Base-by-base conservation (phyloP, 208 protist genomes). In the Leishmania martiniquensis region DNA sequence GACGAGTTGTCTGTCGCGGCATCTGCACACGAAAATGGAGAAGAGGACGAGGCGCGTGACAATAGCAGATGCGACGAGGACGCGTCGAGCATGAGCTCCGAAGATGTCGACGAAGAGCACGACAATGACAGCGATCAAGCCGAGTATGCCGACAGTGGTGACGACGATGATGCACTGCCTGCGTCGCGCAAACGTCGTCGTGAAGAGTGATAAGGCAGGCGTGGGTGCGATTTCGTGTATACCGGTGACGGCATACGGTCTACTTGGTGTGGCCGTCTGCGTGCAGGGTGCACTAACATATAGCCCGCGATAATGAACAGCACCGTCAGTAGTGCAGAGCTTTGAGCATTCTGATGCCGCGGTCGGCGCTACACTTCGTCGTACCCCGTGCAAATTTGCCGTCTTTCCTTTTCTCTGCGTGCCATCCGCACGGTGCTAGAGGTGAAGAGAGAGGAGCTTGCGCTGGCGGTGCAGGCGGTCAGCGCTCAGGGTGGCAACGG, bases 91-190 rank as follows among this genome's bases (percentile, higher is more conserved):
- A 69, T 54, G 22, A 42, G 37, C 42, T 49, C 44, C 69, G 77
- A 76, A 22, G 74, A 39, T 22, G 80, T 72, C 34, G 74, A 77
- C 25, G 73, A 65, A 32, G 65, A 65, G 25, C 69, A 73, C 49
- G 69, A 76, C 60, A 52, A 51, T 1, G 74, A 22, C 1, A 51
- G 39, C 51, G 47, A 34, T 39, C 37, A 76, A 29, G 39, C 12
- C 10, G 47, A 47, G 32, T 71, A 29, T 52, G 42, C n/a, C 10
- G 13, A 29, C 34, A 45, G 70, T 44, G 32, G 17, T 4, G 65
- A 63, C 44, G 68, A 54, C 17, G 57, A 71, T 47, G 71, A 72
- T 44, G 78, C 34, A 20, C 63, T 37, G 25, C 70, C 70, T 22
- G 70, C 49, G 17, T 17, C 52, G 51, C 70, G 49, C 13, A 62